Evolutionary conservation across 2,329 filamentous ascomycete species (phyloP).

Genomic region (Chaetoscypha palmicola): DNA sequence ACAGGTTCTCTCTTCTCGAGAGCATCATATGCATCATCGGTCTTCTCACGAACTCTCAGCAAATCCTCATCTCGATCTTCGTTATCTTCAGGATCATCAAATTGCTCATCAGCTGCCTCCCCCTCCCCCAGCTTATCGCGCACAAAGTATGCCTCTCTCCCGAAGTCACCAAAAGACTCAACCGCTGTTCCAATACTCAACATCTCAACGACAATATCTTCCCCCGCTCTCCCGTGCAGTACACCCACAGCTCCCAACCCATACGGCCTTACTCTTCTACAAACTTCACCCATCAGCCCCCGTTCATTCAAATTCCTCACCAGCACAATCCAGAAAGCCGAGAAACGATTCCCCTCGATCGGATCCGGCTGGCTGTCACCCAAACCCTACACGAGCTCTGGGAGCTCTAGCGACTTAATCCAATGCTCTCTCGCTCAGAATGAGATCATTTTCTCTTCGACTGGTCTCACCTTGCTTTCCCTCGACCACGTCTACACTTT

Average conservation of each 20-base stretch:
- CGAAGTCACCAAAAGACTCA: slow-evolving; percentile 20
- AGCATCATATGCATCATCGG: slow-evolving; percentile 9
- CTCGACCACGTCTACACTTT: slow-evolving; percentile 59
- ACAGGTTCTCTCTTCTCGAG: slow-evolving; percentile 9
- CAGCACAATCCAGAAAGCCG: slow-evolving; percentile 45
- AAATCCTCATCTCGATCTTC: slow-evolving; percentile 3
- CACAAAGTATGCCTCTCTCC: slow-evolving; percentile 22
- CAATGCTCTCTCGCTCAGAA: slow-evolving; percentile 52
- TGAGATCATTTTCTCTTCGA: slow-evolving; percentile 52
- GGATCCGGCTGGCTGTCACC: slow-evolving; percentile 30
- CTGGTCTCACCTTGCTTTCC: slow-evolving; percentile 51
- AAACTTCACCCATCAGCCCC: slow-evolving; percentile 40
- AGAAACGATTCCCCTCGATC: slow-evolving; percentile 40
- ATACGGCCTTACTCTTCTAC: slow-evolving; percentile 43
- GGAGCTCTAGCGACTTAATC: slow-evolving; percentile 46
- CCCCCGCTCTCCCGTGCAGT: slow-evolving; percentile 25
- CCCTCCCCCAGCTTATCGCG: slow-evolving; percentile 17
- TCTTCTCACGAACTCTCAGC: slow-evolving; percentile 4
- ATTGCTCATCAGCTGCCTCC: slow-evolving; percentile 11
- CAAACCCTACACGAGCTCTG: slow-evolving; percentile 35
- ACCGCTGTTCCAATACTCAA: slow-evolving; percentile 9
- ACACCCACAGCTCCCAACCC: slow-evolving; percentile 30
- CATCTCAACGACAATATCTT: slow-evolving; percentile 18
- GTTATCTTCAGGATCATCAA: slow-evolving; percentile 4
- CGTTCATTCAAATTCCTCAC: slow-evolving; percentile 43